Evolutionary conservation across 1,284 basidiomycete species (phyloP), one percentile per base, ranked within the genome.

Genomic region (Ustilago curta): DNA sequence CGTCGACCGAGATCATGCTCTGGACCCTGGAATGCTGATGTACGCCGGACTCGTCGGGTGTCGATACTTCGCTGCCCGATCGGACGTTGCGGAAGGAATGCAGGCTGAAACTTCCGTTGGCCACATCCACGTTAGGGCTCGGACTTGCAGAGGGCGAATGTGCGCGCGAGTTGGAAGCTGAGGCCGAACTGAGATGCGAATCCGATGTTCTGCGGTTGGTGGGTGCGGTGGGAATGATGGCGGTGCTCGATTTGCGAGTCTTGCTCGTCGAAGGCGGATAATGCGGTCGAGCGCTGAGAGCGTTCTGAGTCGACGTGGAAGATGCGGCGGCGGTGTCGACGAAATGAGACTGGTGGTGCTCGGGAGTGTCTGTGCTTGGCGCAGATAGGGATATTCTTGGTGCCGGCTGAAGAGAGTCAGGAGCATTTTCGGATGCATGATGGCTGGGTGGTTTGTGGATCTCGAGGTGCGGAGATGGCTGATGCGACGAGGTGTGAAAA

Each of bases 51-150:
- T 69, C 66, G 27, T 71, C 63, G 44, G 55, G 31, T 21, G 40
- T 35, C 0, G 70, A 76, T 3, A 53, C 69, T 23, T 76, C 74
- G 59, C 70, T 76, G 25, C 45, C 32, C 11, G 70, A 72, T 19
- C 74, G 61, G 23, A 76, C 63, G 50, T 76, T 76, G 59, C 70
- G 69, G 57, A 76, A 76, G 0, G 74, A 72, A 49, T 72, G 74
- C 18, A 76, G 52, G 23, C 50, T 76, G 62, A 76, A 76, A 51
- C 64, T 72, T 21, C 59, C 58, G 39, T 48, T 60, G 32, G 37
- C 14, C 4, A 19, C 14, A 3, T 72, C 70, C 16, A 47, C 18
- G 32, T 58, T 56, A 8, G 60, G 61, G 29, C 56, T 66, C 5
- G 50, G 61, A 35, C 56, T 66, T 8, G 50, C 42, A 9, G 64